phyloP scores from a whole-genome alignment of 192 early-diverging fungal species.

The Spizellomyces punctatus region DNA sequence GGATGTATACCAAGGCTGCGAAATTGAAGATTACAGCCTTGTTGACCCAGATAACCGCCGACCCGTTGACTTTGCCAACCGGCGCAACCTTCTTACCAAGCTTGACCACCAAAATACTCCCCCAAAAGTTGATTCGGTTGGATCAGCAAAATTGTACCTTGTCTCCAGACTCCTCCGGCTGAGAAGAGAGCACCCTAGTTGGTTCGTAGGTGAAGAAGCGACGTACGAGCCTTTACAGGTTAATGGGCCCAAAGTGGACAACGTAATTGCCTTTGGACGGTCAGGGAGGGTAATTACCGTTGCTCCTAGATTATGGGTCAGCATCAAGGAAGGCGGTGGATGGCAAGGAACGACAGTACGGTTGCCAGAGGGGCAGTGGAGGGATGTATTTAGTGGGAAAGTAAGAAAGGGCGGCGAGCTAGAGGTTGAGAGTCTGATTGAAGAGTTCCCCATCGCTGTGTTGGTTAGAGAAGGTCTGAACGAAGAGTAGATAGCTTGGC shows the following conservation, averaged over 20 bases:
- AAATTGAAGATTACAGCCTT: conserved; percentile 26
- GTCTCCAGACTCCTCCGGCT: conserved; percentile 21
- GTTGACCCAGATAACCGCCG: conserved; percentile 38
- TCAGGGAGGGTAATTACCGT: conserved; percentile 17
- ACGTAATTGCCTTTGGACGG: conserved; percentile 23
- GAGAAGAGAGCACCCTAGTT: conserved; percentile 11
- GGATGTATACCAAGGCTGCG: conserved; percentile 37
- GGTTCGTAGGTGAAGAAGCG: conserved; percentile 27
- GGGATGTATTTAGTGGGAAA: conserved; percentile 8
- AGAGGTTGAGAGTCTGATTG: conserved; percentile 8
- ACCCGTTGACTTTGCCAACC: conserved; percentile 20
- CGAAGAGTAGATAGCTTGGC: no score
- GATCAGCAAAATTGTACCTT: conserved; percentile 23
- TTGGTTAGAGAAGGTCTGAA: conserved; percentile 14
- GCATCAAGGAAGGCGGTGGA: conserved; percentile 7
- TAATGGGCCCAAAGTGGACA: conserved; percentile 3
- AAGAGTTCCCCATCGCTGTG: conserved; percentile 14
- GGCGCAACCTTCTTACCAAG: conserved; percentile 7
- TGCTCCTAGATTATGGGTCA: conserved; percentile 21
- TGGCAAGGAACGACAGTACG: conserved; percentile 8
- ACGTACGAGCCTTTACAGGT: conserved; percentile 14
- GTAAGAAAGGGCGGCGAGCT: conserved; percentile 5
- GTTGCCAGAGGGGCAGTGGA: conserved; percentile 25
- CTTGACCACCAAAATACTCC: conserved; percentile 8
- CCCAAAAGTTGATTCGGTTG: conserved; percentile 13